These are phyloP conservation scores for Exophiala spinifera DNA, from an alignment of 2,329 filamentous ascomycete species.

Conservation along the genomic window DNA sequence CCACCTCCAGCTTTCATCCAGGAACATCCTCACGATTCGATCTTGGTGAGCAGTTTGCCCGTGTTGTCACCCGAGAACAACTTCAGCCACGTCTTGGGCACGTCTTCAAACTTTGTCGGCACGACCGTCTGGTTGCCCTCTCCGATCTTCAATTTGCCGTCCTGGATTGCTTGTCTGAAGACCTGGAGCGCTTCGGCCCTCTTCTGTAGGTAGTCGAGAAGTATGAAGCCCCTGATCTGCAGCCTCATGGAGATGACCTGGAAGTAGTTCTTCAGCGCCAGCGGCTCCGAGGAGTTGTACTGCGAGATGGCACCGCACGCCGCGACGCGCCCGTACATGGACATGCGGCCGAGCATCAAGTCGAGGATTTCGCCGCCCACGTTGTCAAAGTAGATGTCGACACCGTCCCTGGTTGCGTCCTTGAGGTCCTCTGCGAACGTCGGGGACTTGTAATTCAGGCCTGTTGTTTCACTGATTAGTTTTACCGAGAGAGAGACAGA, in stretches of 20 bases:
- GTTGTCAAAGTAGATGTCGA: conserved; percentile 73
- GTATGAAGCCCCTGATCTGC: conserved; percentile 18
- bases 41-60: conserved; percentile 47
- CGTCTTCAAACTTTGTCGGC: conserved; percentile 44
- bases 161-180: conserved; percentile 64
- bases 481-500: no score
- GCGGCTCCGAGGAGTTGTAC: conserved; percentile 22
- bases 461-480: not conserved
- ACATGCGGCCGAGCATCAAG: conserved; percentile 14
- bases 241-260: conserved; percentile 47
- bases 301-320: conserved; percentile 62
- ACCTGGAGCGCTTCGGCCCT: conserved; percentile 59
- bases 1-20: no score
- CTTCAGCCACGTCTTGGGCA: conserved; percentile 50
- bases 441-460: conserved; percentile 64
- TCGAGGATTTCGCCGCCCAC: conserved; percentile 26
- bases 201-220: conserved; percentile 58
- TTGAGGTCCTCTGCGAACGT: conserved; percentile 49
- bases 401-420: conserved; percentile 31
- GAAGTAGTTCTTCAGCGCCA: conserved; percentile 39
- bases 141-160: conserved; percentile 60
- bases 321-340: conserved; percentile 10
- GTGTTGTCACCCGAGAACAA: conserved; percentile 68
- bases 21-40: not conserved
- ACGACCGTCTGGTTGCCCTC: conserved; percentile 53